phyloP scores from a whole-genome alignment of 768 basidiomycete genomes.

The Rhodotorula graminis region DNA sequence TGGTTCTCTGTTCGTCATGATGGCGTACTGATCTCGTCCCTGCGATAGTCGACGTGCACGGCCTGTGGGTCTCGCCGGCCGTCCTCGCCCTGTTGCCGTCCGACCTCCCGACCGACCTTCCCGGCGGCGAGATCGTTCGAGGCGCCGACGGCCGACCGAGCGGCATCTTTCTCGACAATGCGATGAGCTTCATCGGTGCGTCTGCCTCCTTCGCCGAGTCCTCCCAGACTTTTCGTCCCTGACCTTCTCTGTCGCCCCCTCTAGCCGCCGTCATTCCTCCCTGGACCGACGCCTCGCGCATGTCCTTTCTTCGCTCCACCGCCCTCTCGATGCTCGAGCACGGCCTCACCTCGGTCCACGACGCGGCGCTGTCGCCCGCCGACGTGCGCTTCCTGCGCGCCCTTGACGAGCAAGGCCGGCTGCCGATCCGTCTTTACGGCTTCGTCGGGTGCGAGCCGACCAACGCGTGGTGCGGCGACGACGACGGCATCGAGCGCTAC shows the following conservation, averaged over 20 bases:
- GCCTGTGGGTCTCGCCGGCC: conserved; percentile 73
- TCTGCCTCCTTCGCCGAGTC: background rate
- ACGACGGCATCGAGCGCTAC: conserved; percentile 56
- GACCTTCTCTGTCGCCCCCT: background rate
- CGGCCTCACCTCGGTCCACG: conserved; percentile 82
- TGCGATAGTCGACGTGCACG: conserved; percentile 68
- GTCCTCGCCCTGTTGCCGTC: conserved; percentile 57
- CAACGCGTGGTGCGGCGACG: conserved; percentile 63
- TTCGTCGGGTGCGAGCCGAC: conserved; percentile 46
- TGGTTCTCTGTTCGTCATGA: too few species aligned
- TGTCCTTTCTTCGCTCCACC: conserved; percentile 61
- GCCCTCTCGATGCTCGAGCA: conserved; percentile 65
- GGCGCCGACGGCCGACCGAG: conserved; percentile 58
- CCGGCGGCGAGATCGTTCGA: conserved; percentile 71
- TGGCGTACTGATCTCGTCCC: too few species aligned
- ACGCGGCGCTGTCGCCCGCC: conserved; percentile 59
- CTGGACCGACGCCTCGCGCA: conserved; percentile 58
- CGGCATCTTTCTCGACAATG: conserved; percentile 84
- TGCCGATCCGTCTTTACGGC: conserved; percentile 57
- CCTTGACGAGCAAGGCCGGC: conserved; percentile 51
- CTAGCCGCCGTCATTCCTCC: conserved; percentile 50
- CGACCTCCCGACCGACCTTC: conserved; percentile 59
- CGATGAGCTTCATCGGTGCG: conserved; percentile 63
- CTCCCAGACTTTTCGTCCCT: background rate
- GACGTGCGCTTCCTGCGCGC: conserved; percentile 62